Base-by-base conservation (phyloP, 1,139 yeast species). In the Yamadazyma membranifaciens region DNA sequence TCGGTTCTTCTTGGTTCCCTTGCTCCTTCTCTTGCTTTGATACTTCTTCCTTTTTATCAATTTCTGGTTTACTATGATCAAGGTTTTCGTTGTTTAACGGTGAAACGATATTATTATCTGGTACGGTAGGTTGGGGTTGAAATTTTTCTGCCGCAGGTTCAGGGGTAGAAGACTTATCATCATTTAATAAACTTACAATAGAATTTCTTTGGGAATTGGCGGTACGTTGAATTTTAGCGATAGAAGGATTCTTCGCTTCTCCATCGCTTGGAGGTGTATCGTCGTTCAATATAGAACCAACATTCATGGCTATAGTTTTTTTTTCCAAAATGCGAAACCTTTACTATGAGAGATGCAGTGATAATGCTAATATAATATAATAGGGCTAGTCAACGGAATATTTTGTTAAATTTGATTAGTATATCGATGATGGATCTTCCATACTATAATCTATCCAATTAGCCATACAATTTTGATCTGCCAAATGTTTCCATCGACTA, bases 391-490 rank as follows among this genome's bases (percentile, higher is more conserved):
- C 5, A 20, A 7, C 27, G 15, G 11, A 22, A 7, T 6, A 20
- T 6, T 20, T 25, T 34, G 15, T 16, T 29, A 7, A 20, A 20
- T 6, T 20, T 25, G 9, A 11, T 34, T 22, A 41, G 15, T 41
- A 41, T n/a, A 41, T 41, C 14, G 25, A 17, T 13, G 34, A 28
- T 7, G 41, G 52, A 40, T 52, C 70, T 13, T 66, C 67, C 79
- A 80, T 77, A 39, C 70, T 73, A 49, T 73, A 75, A 45, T 80
- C 78, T 47, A 86, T 72, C 92, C 95, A 87, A 33, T 75, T 78
- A 1, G 80, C 76, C 67, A 83, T 67, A 59, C 96, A 87, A 54
- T 86, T 87, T 55, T 87, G 91, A 38, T 75, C 74, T 13, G 66
- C 57, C 43, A 84, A 57, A 45, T 59, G 59, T n/a, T 51, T 56